Evolutionary conservation across 169 alveolate species (phyloP).

Genomic region (Miamiensis avidus): DNA sequence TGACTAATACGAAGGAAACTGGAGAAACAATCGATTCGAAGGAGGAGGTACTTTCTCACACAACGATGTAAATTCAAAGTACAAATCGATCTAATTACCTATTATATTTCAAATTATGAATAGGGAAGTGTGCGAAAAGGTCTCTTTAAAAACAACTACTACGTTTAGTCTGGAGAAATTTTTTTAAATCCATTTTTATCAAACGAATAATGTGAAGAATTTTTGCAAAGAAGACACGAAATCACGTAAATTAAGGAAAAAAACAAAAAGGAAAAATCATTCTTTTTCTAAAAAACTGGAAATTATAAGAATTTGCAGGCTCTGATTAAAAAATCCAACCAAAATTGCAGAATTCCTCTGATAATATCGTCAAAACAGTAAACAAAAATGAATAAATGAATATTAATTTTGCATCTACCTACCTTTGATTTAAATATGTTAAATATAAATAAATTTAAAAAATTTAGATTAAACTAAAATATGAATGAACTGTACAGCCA

Average conservation of each 20-base stretch:
- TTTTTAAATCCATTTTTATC: conserved; percentile 27
- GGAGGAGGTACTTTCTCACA: conserved; percentile 35
- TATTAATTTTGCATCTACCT: too few species aligned
- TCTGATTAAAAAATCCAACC: neutral
- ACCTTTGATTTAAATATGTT: too few species aligned
- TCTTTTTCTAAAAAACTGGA: conserved; percentile 15
- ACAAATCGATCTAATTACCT: too few species aligned
- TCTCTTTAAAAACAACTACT: conserved; percentile 21
- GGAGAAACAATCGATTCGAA: conserved; percentile 32
- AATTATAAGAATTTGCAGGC: neutral
- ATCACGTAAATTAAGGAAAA: conserved; percentile 17
- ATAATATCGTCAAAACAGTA: neutral
- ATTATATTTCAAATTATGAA: neutral
- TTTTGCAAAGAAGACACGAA: conserved; percentile 18
- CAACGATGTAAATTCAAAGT: neutral
- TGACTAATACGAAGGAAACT: conserved; percentile 22
- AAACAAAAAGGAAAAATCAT: conserved; percentile 15
- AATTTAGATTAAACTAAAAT: neutral
- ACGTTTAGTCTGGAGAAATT: neutral
- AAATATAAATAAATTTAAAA: too few species aligned
- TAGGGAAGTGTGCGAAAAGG: conserved; percentile 19
- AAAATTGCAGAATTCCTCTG: neutral
- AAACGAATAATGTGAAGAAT: conserved; percentile 9
- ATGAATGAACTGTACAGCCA: neutral
- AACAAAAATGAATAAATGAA: too few species aligned